A percentile compares a stretch with the other conserved stretches of the same genome.
Evolutionary conservation across 306 rosid species (phyloP).

Genomic region (Quercus berberidifolia): DNA sequence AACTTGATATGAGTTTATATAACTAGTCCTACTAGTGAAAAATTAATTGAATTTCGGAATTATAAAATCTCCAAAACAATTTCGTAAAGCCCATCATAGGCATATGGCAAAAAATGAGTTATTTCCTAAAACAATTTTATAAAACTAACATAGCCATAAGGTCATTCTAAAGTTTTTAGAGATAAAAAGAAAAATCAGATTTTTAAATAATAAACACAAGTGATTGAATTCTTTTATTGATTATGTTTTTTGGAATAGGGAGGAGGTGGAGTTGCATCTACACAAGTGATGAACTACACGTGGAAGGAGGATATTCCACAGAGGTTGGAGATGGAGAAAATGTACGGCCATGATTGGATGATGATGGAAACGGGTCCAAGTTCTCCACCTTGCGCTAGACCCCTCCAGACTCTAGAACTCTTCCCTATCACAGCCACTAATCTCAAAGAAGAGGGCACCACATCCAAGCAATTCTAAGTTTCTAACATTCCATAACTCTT

Average conservation of each 20-base stretch:
- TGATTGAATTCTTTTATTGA: neutral
- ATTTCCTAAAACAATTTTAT: too few relatives aligned
- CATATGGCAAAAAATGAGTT: too few relatives aligned
- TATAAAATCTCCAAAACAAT: too few relatives aligned
- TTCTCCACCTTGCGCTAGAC: slow-evolving; percentile 33
- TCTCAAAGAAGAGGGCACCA: slow-evolving; percentile 51
- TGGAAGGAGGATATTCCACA: slow-evolving; percentile 34
- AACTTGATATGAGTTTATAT: too few relatives aligned
- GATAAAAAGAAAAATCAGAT: too few relatives aligned
- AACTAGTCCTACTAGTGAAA: too few relatives aligned
- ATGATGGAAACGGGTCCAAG: slow-evolving; percentile 30
- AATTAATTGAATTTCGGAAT: too few relatives aligned
- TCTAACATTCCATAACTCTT: neutral
- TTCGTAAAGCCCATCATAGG: too few relatives aligned
- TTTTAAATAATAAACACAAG: too few relatives aligned
- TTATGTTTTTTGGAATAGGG: slow-evolving; percentile 19
- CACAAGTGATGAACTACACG: slow-evolving; percentile 24
- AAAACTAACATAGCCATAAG: too few relatives aligned
- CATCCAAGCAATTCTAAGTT: slow-evolving; percentile 1
- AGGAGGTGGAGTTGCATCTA: slow-evolving; percentile 38
- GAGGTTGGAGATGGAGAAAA: slow-evolving; percentile 34
- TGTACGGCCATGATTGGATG: slow-evolving; percentile 46
- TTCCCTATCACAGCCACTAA: slow-evolving; percentile 64
- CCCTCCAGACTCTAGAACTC: slow-evolving; percentile 78
- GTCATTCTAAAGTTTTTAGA: too few relatives aligned